Conservation (phyloP, 129 eudicot species). For the sunflower (Helianthus annuus) region DNA sequence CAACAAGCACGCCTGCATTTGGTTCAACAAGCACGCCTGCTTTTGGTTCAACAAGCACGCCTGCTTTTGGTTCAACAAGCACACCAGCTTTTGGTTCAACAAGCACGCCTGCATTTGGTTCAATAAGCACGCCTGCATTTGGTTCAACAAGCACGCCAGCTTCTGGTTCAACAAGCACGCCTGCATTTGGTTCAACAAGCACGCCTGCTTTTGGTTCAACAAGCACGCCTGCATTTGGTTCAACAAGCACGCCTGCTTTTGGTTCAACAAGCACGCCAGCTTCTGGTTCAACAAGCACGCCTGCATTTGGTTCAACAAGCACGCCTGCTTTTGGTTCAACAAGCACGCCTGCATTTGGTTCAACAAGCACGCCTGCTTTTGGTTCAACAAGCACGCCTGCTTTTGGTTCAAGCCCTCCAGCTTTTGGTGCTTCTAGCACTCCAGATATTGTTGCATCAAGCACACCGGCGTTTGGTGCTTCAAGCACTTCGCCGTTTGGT, state of each 20-base stretch:
- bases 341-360: constrained; percentile 47
- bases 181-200: too few species aligned
- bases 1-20: not conserved
- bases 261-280: constrained; percentile 28
- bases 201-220: too few species aligned
- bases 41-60: constrained; percentile 40
- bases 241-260: too few species aligned
- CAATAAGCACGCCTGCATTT: constrained; percentile 30
- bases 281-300: constrained; percentile 66
- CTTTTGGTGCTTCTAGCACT: too few species aligned
- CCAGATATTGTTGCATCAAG: not conserved
- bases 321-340: constrained; percentile 33
- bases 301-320: constrained; percentile 47
- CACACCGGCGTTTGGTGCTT: constrained; percentile 42
- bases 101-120: constrained; percentile 54
- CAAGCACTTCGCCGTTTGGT: not conserved
- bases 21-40: constrained; percentile 48
- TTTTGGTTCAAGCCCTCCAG: constrained; percentile 28
- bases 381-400: constrained; percentile 23
- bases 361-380: constrained; percentile 20
- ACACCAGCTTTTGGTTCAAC: constrained; percentile 44
- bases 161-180: too few species aligned
- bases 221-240: too few species aligned
- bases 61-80: not conserved
- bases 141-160: constrained; percentile 45